phyloP scores from a whole-genome alignment of 257 asterid genomes.

The Nyctanthes arbortristis region DNA sequence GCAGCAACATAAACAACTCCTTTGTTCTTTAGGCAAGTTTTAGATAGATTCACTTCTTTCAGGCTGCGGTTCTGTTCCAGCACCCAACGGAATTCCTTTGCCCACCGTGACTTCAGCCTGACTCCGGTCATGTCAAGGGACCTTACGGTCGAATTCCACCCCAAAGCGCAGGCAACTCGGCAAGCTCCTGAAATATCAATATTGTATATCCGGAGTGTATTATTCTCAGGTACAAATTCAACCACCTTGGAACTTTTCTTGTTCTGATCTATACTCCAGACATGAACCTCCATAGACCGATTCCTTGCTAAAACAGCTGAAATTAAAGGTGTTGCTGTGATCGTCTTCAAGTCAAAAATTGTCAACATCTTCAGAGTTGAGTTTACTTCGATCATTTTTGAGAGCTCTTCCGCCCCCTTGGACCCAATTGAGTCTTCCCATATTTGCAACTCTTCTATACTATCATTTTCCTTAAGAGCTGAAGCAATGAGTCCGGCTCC shows the following conservation, averaged over 20 bases:
- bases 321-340: conserved; percentile 61
- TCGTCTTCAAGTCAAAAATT: conserved; percentile 50
- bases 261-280: conserved; percentile 51
- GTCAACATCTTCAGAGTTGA: conserved; percentile 56
- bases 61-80: conserved; percentile 73
- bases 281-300: conserved; percentile 67
- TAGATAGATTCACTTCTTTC: conserved; percentile 63
- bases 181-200: conserved; percentile 53
- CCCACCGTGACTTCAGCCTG: conserved; percentile 72
- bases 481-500: conserved; percentile 64
- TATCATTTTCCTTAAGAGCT: conserved; percentile 52
- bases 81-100: conserved; percentile 79
- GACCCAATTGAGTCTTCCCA: conserved; percentile 87
- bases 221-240: conserved; percentile 58
- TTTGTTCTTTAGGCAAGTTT: conserved; percentile 67
- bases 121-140: conserved; percentile 74
- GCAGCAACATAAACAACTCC: conserved; percentile 76
- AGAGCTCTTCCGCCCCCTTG: conserved; percentile 75
- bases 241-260: conserved; percentile 48
- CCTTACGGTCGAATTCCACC: conserved; percentile 67
- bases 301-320: conserved; percentile 85
- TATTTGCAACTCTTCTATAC: conserved; percentile 65
- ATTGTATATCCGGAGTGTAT: conserved; percentile 54
- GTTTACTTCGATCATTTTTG: conserved; percentile 90
- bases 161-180: conserved; percentile 68